phyloP scores from a whole-genome alignment of 2,329 filamentous ascomycete genomes.

The Torrubiellomyces zombiae region DNA sequence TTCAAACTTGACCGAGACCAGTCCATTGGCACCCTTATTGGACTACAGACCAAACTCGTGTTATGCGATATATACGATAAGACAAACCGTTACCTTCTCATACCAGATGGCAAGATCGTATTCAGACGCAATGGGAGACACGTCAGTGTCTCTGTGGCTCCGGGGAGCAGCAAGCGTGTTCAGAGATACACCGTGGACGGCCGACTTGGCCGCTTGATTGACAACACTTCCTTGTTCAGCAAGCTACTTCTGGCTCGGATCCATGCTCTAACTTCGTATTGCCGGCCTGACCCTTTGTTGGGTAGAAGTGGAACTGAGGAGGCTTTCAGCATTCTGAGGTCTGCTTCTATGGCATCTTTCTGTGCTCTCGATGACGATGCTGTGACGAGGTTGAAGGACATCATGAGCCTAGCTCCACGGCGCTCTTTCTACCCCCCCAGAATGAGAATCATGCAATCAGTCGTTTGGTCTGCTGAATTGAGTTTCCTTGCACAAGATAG shows the following conservation, averaged over 20 bases:
- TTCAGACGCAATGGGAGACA: conserved; percentile 8
- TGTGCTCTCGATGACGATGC: conserved; percentile 1
- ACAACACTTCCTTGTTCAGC: conserved; percentile 32
- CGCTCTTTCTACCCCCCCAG: conserved; percentile 25
- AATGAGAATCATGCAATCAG: conserved; percentile 25
- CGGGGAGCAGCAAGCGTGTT: conserved; percentile 5
- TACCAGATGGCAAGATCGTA: conserved; percentile 17
- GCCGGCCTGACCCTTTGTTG: conserved; percentile 31
- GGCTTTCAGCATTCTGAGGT: conserved; percentile 29
- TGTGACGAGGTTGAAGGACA: conserved; percentile 1
- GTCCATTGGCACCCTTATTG: conserved; percentile 26
- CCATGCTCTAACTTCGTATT: conserved; percentile 37
- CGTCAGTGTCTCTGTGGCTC: conserved; percentile 18
- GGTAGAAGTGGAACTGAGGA: conserved; percentile 35
- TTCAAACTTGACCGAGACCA: conserved; percentile 25
- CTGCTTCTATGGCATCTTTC: conserved; percentile 31
- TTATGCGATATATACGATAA: conserved; percentile 12
- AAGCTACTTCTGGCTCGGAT: conserved; percentile 34
- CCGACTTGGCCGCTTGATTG: conserved; percentile 29
- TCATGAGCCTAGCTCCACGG: conserved; percentile 3
- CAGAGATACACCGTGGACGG: conserved; percentile 32
- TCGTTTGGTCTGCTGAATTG: conserved; percentile 23
- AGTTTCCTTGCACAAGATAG: conserved; percentile 27
- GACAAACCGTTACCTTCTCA: conserved; percentile 17
- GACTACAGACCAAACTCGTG: conserved; percentile 29